Conservation (phyloP, 768 basidiomycete genomes). For the Pleurotus eryngii region DNA sequence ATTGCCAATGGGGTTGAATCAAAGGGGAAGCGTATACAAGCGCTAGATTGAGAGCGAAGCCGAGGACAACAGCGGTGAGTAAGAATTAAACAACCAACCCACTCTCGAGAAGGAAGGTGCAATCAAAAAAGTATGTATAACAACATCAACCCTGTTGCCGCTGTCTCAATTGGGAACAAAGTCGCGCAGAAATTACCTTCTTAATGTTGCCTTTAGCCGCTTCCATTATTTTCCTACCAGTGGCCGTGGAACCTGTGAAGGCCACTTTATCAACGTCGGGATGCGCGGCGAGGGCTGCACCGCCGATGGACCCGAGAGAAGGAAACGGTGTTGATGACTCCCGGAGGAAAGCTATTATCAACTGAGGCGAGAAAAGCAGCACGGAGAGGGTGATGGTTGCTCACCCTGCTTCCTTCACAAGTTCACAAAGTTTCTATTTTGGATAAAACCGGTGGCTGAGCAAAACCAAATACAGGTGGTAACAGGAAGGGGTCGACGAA, state of each 20-base stretch:
- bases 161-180: constrained; percentile 5
- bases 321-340: constrained; percentile 86
- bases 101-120: neutral
- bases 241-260: constrained; percentile 90
- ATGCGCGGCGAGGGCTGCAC: constrained; percentile 81
- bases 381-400: constrained; percentile 10
- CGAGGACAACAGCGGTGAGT: no score
- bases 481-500: constrained; percentile 27
- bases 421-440: constrained; percentile 75
- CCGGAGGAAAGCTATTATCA: constrained; percentile 73
- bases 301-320: constrained; percentile 78
- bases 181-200: constrained; percentile 48
- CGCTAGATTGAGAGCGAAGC: neutral
- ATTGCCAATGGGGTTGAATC: neutral
- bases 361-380: constrained; percentile 7
- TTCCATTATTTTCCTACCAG: constrained; percentile 87
- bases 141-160: neutral
- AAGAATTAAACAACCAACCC: neutral
- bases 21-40: neutral
- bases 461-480: neutral
- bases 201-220: constrained; percentile 93
- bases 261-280: constrained; percentile 90
- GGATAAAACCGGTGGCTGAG: constrained; percentile 9
- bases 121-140: neutral
- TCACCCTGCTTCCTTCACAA: constrained; percentile 82